Conservation (phyloP, 2,329 filamentous ascomycete species). For the Knoxdaviesia capensis region DNA sequence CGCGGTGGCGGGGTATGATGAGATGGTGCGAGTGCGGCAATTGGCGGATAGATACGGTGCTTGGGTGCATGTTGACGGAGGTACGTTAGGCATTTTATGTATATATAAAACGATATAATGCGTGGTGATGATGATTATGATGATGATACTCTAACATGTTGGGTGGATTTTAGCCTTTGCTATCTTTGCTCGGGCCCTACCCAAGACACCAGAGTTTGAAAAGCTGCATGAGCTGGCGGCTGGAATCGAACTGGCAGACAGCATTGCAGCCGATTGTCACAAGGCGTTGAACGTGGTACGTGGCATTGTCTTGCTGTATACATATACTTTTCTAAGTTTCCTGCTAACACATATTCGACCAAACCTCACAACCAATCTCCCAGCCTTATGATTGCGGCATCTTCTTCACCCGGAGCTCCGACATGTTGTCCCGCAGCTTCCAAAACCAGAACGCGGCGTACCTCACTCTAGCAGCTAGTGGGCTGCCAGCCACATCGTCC, state of each 20-base stretch:
- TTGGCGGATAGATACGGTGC: conserved; percentile 55
- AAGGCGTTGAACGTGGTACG: conserved; percentile 76
- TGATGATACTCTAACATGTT: conserved; percentile 1
- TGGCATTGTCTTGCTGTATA: conserved; percentile 5
- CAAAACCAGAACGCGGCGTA: conserved; percentile 76
- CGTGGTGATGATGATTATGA: not conserved
- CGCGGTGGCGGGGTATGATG: conserved; percentile 34
- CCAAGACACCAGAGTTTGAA: conserved; percentile 32
- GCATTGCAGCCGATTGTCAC: conserved; percentile 70
- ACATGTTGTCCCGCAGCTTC: conserved; percentile 43
- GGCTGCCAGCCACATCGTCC: conserved; percentile 25
- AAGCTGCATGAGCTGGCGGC: conserved; percentile 26
- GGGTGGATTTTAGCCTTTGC: conserved; percentile 45
- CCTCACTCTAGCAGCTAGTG: conserved; percentile 24
- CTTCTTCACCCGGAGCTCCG: conserved; percentile 52
- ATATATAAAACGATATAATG: too few species aligned
- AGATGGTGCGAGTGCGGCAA: conserved; percentile 42
- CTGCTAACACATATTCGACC: not conserved
- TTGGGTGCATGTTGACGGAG: conserved; percentile 80
- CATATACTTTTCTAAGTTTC: not conserved
- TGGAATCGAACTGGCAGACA: conserved; percentile 67
- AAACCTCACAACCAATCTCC: not conserved
- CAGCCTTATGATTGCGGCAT: conserved; percentile 82
- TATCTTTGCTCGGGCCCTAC: conserved; percentile 52
- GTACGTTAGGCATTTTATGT: conserved; percentile 21